Base-by-base conservation (phyloP, 371 early-diverging fungal species). In the Mortierella sp. region DNA sequence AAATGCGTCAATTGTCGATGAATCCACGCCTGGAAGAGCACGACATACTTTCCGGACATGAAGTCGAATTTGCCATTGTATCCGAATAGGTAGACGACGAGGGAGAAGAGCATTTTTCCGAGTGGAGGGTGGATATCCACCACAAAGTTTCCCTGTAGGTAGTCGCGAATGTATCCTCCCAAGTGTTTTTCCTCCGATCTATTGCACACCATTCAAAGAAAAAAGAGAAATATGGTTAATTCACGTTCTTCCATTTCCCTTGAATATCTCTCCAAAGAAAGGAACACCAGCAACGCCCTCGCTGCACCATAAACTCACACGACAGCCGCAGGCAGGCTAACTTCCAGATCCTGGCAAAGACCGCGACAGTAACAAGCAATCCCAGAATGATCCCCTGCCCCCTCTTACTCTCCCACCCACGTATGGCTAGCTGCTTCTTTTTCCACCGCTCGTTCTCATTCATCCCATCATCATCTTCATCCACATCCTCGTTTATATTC, bases 101-200 rank as follows among this genome's bases (percentile, higher is more conserved):
- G 84, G 0, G 96, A 99, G 41, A 97, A 94, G 22, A 99, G 88
- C 90, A 99, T 96, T 87, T 99, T 99, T 48, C 99, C 99, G 48
- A 99, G 92, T 0, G 99, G 99, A 50, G 99, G 99, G 87, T 99
- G 99, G 2, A 99, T 99, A 86, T 99, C 99, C 86, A 98, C 97
- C 86, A 99, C 94, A 86, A 99, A 99, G 61, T 93, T 93, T 50
- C 93, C 91, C 58, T 97, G 94, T 45, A 98, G 85, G 86, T 99
- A 98, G 85, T 97, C 73, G 16, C 14, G 64, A 0, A 71, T 64
- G 40, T 78, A 78, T 8, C 70, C 75, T 34, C 78, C 83, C 43
- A 68, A 65, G 61, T 78, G 70, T 34, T 82, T 75, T 40, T 82
- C 82, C 48, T 77, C 82, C 29, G 64, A 77, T 0, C 82, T 81